Evolutionary conservation across 2,329 filamentous ascomycete species (phyloP), one percentile per base, ranked within the genome.

Genomic region (Pestalotiopsis sp.): DNA sequence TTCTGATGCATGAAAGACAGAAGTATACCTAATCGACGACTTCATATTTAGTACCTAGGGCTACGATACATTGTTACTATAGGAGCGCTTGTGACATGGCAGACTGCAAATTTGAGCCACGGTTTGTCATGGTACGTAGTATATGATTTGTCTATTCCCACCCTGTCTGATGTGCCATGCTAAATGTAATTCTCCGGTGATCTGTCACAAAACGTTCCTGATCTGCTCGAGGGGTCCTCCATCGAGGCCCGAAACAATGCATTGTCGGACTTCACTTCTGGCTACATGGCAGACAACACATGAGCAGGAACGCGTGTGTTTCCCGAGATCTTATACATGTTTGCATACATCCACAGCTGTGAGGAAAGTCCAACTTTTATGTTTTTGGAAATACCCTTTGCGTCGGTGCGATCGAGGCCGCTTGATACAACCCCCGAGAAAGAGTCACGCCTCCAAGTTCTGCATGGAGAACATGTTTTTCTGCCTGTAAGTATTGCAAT

Each of bases 161-260:
- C 23, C 14, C 60, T 25, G 31, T 17, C 57, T 14, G 6, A 59
- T 59, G 27, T 59, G 12, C 56, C 25, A 27, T 59, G 25, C 23
- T 14, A 13, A 25, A 59, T 27, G 57, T 59, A 59, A 52, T 52
- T 52, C 27, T 59, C 57, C 57, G 57, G 57, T 59, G 57, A 59
- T 27, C 25, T 59, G 12, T 59, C 57, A 59, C 25, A 59, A 52
- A 20, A 58, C n/a, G 20, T 58, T 13, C 20, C 20, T 27, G 25
- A 27, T 59, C 57, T 25, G 57, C 31, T 36, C 23, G 57, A 13
- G 7, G 23, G 11, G 20, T 6, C 11, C 25, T 27, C 27, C 14
- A 27, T 59, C 20, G 11, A 14, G 23, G 20, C 57, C 23, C 27
- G 17, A 59, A 23, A 36, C 23, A 59, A 36, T 23, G 23, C 45